Base-by-base conservation (phyloP, 345 rosid genomes). In the Eucalyptus tenuipes region DNA sequence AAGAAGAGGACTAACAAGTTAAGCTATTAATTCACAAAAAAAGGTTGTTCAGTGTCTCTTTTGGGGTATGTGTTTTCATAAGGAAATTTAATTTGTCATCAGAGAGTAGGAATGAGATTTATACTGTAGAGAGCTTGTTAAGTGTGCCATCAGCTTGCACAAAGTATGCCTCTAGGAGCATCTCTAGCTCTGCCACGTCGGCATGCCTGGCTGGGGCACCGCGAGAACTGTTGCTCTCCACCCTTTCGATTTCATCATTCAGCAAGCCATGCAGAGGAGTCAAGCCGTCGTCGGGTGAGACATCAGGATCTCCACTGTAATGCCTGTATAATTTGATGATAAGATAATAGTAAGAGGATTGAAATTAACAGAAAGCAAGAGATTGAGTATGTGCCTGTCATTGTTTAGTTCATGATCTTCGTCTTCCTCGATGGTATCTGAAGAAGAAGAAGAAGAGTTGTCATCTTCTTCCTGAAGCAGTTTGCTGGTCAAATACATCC, bases 101-200 rank as follows among this genome's bases (percentile, higher is more conserved):
- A n/a, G 52, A 68, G 50, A 68, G 40, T 7, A 24, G 40, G 68
- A 44, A 80, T 37, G 82, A 59, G 87, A 49, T 18, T 31, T 24
- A 49, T 93, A 91, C 94, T 90, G 94, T 91, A 29, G 94, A 91
- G 87, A 93, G 90, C 90, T 93, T 93, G 91, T 93, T 91, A 31
- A 91, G 88, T 49, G 94, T 90, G 91, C 91, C 89, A 53, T 91
- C 94, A 79, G 90, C 91, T 64, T 89, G 90, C 47, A 93, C 94
- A 87, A 93, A 93, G 88, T 93, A 93, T 13, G 94, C 94, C 86
- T 93, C 94, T 49, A 93, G 90, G 88, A 91, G 81, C 94, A 93
- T 93, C 88, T 93, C 94, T 52, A 93, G 85, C 84, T 93, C 92
- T n/a, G 89, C 93, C 87, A 93, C 87, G 14, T 85, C 29, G 44